Conservation (phyloP, 2,329 filamentous ascomycete genomes). For the Lecanicillium sp. region DNA sequence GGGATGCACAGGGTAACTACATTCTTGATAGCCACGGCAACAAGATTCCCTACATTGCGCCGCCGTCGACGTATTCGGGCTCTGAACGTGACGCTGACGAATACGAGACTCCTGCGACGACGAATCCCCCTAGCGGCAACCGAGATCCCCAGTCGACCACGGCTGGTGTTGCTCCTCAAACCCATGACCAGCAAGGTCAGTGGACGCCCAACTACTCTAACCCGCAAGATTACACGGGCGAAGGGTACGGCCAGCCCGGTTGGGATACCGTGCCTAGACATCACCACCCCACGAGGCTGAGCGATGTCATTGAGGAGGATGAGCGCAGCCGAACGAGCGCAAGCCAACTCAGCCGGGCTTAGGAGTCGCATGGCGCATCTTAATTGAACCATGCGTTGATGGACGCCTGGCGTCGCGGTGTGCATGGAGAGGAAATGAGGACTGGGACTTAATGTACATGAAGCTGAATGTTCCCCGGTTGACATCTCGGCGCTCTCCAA, state of each 20-base stretch:
- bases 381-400: too few species aligned
- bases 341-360: conserved; percentile 47
- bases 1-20: conserved; percentile 54
- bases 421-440: too few species aligned
- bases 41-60: conserved; percentile 45
- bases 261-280: conserved; percentile 76
- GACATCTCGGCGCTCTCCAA: too few species aligned
- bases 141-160: conserved; percentile 23
- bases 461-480: too few species aligned
- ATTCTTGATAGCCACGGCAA: conserved; percentile 54
- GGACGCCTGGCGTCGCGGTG: too few species aligned
- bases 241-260: conserved; percentile 57
- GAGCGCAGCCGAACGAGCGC: conserved; percentile 70
- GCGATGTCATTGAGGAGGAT: conserved; percentile 81
- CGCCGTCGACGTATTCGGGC: conserved; percentile 34
- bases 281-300: conserved; percentile 81
- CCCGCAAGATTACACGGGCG: conserved; percentile 56
- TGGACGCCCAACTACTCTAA: conserved; percentile 35
- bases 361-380: conserved; percentile 4
- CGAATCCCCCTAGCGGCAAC: conserved; percentile 28
- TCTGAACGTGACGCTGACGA: conserved; percentile 50
- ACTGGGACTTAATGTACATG: too few species aligned
- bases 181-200: conserved; percentile 21
- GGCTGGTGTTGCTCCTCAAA: conserved; percentile 14
- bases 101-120: conserved; percentile 46